A percentile compares a stretch with the other conserved stretches of the same genome.
phyloP scores from a whole-genome alignment of 441 rosid genomes.

The Gossypium schwendimanii region DNA sequence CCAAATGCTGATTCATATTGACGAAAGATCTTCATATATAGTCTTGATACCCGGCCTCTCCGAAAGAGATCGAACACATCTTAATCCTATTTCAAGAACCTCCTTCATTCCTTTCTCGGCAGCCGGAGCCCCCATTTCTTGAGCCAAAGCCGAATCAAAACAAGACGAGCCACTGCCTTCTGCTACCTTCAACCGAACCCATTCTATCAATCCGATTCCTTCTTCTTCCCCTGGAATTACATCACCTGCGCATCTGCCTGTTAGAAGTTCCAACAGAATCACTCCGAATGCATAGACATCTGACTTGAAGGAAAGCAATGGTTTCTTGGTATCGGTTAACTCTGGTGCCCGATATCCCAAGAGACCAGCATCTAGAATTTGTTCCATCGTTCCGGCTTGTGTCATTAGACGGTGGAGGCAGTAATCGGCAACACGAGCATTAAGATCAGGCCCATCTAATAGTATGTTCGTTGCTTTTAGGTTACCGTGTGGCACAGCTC shows the following conservation, averaged over 20 bases:
- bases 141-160: constrained; percentile 53
- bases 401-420: constrained; percentile 96
- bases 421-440: constrained; percentile 89
- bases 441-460: constrained; percentile 79
- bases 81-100: constrained; percentile 73
- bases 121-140: constrained; percentile 46
- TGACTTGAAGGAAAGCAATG: constrained; percentile 84
- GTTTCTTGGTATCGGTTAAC: constrained; percentile 83
- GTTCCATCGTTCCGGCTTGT: constrained; percentile 86
- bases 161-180: constrained; percentile 69
- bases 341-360: constrained; percentile 95
- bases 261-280: constrained; percentile 66
- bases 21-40: constrained; percentile 92
- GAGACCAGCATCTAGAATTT: constrained; percentile 64
- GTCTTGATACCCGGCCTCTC: constrained; percentile 97
- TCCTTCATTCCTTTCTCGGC: constrained; percentile 87
- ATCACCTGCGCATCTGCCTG: constrained; percentile 91
- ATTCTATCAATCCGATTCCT: constrained; percentile 80
- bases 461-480: constrained; percentile 80
- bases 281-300: constrained; percentile 96
- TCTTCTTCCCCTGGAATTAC: constrained; percentile 77
- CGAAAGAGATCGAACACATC: constrained; percentile 71
- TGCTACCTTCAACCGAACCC: constrained; percentile 66
- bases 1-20: constrained; percentile 30
- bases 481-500: constrained; percentile 92